Evolutionary conservation across 192 early-diverging fungal genomes (phyloP), one percentile per base, ranked within the genome.

Genomic region (Coemansia sp.): DNA sequence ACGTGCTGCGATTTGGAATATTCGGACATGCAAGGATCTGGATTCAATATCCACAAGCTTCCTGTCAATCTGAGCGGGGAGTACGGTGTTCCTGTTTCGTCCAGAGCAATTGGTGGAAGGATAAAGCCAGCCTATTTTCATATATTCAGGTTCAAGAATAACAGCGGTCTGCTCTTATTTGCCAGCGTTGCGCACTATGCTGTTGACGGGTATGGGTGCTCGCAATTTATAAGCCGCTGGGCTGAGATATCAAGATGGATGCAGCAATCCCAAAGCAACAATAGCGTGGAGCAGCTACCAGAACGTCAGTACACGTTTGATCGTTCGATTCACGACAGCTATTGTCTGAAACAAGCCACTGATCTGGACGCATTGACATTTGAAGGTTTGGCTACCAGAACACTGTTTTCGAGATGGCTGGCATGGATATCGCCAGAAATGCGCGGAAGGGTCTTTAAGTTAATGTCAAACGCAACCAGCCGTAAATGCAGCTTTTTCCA

Each of bases 141-240:
- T 21, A n/a, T 65, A 0, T 21, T 68, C 11, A 37, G 66, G 15
- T 36, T 73, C 0, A 61, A 42, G 12, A 45, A 63, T 2, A 63
- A 60, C 47, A 68, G 72, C 43, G 72, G 72, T 5, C 39, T 73
- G 13, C 41, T 52, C 5, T 26, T 73, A n/a, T 63, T 58, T 26
- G 39, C 40, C 21, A 48, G 22, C 10, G 18, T 68, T 15, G 43
- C 61, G 4, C 72, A 73, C 12, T 41, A 41, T 6, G 9, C 63
- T 5, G 40, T 60, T 6, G 72, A 68, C 36, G 66, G 37, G 3
- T 16, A 43, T 4, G 66, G 66, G 12, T 63, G 37, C 13, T n/a
- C 16, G 18, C 6, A 6, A 41, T 68, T 74, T 45, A 39, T 74
- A 8, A 49, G 12, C 22, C 54, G 66, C 0, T 74, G 72, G 66